Evolutionary conservation across 805 yeast genomes (phyloP).

Genomic region (Saturnispora serradocipensis): DNA sequence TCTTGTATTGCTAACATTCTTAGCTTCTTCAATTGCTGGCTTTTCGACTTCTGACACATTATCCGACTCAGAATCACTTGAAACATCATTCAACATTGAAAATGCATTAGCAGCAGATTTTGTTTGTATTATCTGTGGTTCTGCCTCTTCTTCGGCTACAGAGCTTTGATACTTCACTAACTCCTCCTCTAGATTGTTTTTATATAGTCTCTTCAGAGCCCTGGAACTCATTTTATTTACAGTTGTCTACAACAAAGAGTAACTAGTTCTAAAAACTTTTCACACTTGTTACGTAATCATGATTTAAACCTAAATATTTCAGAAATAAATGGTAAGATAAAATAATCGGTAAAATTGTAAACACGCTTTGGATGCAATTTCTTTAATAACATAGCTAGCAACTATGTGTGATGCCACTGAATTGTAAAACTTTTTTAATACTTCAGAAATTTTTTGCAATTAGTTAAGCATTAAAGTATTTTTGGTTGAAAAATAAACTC

Average conservation of each 20-base stretch:
- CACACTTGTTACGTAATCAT: background rate
- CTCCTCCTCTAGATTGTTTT: constrained; percentile 20
- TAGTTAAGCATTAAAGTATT: too few relatives aligned
- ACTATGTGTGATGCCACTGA: too few relatives aligned
- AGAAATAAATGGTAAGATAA: too few relatives aligned
- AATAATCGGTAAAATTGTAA: too few relatives aligned
- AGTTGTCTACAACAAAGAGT: background rate
- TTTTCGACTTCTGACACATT: background rate
- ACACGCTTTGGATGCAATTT: too few relatives aligned
- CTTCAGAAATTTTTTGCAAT: too few relatives aligned
- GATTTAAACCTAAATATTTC: too few relatives aligned
- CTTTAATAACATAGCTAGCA: too few relatives aligned
- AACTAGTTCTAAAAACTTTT: background rate
- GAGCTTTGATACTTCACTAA: constrained; percentile 15
- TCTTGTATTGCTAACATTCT: background rate
- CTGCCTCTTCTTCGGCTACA: constrained; percentile 11
- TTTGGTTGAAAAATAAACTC: too few relatives aligned
- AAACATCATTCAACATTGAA: constrained; percentile 33
- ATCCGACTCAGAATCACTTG: constrained; percentile 11
- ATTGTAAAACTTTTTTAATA: too few relatives aligned
- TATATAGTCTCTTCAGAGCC: constrained; percentile 37
- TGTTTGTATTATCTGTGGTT: constrained; percentile 13
- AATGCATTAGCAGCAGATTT: constrained; percentile 29
- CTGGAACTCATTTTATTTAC: constrained; percentile 37
- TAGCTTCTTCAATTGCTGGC: background rate